Conservation (phyloP, 1,284 basidiomycete species). For the Cutaneotrichosporon spelunceum region DNA sequence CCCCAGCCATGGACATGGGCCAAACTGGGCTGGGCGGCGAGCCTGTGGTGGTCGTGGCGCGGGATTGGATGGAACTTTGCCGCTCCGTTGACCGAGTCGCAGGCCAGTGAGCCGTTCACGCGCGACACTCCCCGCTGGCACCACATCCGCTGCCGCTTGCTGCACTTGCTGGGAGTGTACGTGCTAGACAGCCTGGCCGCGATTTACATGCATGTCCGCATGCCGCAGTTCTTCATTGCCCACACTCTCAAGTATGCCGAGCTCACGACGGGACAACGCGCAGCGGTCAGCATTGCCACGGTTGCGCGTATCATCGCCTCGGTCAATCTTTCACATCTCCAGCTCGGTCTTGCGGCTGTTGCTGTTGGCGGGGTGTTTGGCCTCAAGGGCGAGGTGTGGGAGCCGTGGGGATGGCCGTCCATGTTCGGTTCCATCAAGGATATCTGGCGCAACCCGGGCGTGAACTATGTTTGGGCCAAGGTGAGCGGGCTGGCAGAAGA, state of each 20-base stretch:
- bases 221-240: constrained; percentile 32
- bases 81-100: constrained; percentile 30
- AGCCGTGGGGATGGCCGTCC: constrained; percentile 48
- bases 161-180: constrained; percentile 16
- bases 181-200: constrained; percentile 28
- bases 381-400: constrained; percentile 35
- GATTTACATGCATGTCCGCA: constrained; percentile 29
- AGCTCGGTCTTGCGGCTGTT: constrained; percentile 22
- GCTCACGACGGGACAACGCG: constrained; percentile 28
- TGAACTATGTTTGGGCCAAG: constrained; percentile 42
- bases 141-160: constrained; percentile 23
- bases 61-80: constrained; percentile 46
- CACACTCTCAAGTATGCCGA: constrained; percentile 23
- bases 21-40: constrained; percentile 40
- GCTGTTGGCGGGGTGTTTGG: constrained; percentile 34
- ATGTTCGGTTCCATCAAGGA: constrained; percentile 35
- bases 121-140: constrained; percentile 24
- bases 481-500: constrained; percentile 24
- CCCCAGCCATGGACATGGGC: constrained; percentile 36
- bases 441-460: constrained; percentile 38
- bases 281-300: constrained; percentile 28
- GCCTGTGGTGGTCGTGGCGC: constrained; percentile 36
- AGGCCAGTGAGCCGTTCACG: constrained; percentile 28
- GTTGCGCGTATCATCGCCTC: constrained; percentile 30
- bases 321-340: constrained; percentile 26